Percentiles rank a stretch among this genome's conserved stretches.
These are phyloP conservation scores for Claviceps sp. DNA, from an alignment of 2,329 filamentous ascomycete species.

Conservation along the genomic window DNA sequence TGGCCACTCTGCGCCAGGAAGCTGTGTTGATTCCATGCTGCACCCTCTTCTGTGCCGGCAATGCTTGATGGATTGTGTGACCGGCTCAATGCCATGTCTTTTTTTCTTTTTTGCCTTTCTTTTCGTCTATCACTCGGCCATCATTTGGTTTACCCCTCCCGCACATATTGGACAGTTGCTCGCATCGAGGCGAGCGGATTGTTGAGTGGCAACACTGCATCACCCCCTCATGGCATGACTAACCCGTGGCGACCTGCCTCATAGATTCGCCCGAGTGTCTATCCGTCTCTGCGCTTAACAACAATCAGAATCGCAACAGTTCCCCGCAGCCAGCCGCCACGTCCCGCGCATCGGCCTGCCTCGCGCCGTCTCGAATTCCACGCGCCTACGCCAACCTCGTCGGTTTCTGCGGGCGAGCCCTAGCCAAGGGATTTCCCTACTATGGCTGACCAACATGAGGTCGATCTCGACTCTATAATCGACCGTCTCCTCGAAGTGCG, in stretches of 20 bases:
- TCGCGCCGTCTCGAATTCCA: constrained; percentile 11
- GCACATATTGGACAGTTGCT: not conserved
- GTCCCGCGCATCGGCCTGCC: constrained; percentile 16
- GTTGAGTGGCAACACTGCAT: not conserved
- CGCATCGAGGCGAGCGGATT: not conserved
- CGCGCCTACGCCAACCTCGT: constrained; percentile 12
- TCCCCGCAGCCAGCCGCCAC: constrained; percentile 13
- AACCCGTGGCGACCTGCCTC: constrained; percentile 7
- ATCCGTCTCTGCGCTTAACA: constrained; percentile 11
- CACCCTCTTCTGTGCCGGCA: not conserved
- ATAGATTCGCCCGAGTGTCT: constrained; percentile 17
- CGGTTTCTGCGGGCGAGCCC: constrained; percentile 26
- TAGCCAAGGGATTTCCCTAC: constrained; percentile 22
- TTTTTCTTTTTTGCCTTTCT: not conserved
- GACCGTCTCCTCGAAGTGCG: constrained; percentile 94
- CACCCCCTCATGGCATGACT: not conserved
- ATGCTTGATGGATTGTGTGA: not conserved
- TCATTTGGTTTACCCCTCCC: not conserved
- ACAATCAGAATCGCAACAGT: constrained; percentile 10
- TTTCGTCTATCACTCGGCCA: not conserved
- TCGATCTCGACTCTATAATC: constrained; percentile 99
- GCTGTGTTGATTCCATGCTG: not conserved
- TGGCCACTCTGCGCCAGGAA: not conserved
- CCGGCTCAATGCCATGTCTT: not conserved
- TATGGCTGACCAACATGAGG: constrained; percentile 64